phyloP scores from a whole-genome alignment of 441 rosid species.

The Aquilaria agallochum region DNA sequence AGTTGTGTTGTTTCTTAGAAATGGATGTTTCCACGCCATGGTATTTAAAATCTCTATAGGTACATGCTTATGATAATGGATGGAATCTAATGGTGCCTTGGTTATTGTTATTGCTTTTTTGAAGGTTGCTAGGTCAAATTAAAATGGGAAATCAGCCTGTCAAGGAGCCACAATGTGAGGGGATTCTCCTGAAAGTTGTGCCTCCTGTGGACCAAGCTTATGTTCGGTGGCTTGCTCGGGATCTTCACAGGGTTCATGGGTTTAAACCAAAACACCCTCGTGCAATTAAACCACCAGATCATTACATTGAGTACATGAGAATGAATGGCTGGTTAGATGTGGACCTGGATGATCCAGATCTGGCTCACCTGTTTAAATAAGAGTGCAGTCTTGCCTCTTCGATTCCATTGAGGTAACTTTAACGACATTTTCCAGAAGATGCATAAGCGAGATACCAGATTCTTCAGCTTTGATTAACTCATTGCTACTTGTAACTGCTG shows the following conservation, averaged over 20 bases:
- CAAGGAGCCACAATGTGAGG: constrained; percentile 53
- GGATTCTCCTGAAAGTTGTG: constrained; percentile 45
- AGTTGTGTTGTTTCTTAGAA: too few species aligned
- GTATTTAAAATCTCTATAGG: too few species aligned
- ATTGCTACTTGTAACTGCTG: too few species aligned
- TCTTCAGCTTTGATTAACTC: too few species aligned
- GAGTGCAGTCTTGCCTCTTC: background rate
- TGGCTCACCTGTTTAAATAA: constrained; percentile 59
- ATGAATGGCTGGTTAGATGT: constrained; percentile 66
- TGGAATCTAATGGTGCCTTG: too few species aligned
- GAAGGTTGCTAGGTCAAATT: constrained; percentile 14
- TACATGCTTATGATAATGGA: too few species aligned
- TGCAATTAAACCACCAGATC: constrained; percentile 67
- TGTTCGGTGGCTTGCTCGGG: constrained; percentile 70
- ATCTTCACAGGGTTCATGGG: constrained; percentile 67
- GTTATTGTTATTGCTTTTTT: background rate
- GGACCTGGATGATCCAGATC: constrained; percentile 74
- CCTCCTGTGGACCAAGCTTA: constrained; percentile 65
- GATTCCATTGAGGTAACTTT: too few species aligned
- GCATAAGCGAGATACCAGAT: too few species aligned
- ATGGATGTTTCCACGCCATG: too few species aligned
- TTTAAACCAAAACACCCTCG: constrained; percentile 40
- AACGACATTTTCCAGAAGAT: too few species aligned
- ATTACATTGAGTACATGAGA: constrained; percentile 57
- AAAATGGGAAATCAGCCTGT: constrained; percentile 74